Evolutionary conservation across 257 asterid species (phyloP).

Genomic region (Parsonsia alboflavescens): DNA sequence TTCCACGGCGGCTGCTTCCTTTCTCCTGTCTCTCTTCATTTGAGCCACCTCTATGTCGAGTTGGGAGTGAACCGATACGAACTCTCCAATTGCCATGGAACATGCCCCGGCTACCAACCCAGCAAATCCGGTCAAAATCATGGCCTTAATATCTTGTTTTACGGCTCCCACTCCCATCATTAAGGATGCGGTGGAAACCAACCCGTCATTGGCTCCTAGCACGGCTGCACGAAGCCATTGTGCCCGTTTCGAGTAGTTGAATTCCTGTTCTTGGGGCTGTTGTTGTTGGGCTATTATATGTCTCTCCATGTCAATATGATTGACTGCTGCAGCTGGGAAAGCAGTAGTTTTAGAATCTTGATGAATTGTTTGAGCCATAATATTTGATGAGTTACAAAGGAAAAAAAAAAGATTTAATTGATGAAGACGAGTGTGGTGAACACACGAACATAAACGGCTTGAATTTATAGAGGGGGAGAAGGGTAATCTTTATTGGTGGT

Average conservation of each 20-base stretch:
- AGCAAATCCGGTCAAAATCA: constrained; percentile 74
- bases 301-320: constrained; percentile 23
- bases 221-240: constrained; percentile 94
- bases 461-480: constrained; percentile 38
- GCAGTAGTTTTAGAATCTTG: constrained; percentile 27
- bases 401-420: not conserved
- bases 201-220: constrained; percentile 81
- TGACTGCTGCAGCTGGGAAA: constrained; percentile 7
- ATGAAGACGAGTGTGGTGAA: constrained; percentile 33
- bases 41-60: constrained; percentile 72
- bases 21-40: constrained; percentile 36
- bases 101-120: constrained; percentile 85
- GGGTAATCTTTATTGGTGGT: constrained; percentile 4
- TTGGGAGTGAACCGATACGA: constrained; percentile 74
- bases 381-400: not conserved
- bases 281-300: constrained; percentile 11
- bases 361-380: constrained; percentile 37
- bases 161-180: constrained; percentile 94
- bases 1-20: constrained; percentile 12
- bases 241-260: constrained; percentile 67
- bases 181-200: constrained; percentile 65
- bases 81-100: constrained; percentile 88
- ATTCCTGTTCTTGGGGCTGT: constrained; percentile 31
- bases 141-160: constrained; percentile 61
- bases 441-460: constrained; percentile 36